Evolutionary conservation across 305 asterid species (phyloP), one percentile per base, ranked within the genome.

Genomic region (Caryopteris hybrid): DNA sequence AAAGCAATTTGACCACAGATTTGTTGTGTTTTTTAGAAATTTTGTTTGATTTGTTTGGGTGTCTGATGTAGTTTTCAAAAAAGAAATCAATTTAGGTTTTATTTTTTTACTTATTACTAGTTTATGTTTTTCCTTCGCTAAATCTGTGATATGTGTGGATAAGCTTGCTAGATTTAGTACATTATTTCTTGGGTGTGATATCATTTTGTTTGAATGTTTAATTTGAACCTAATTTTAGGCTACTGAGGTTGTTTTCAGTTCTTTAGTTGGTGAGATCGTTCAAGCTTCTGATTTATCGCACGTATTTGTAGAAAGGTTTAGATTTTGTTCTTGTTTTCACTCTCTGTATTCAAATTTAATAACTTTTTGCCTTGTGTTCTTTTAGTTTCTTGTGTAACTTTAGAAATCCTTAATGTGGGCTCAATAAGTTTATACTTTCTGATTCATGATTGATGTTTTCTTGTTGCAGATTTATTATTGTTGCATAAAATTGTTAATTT

Each of bases 401-500:
- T 52, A 6, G 14, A 20, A 51, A 61, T 42, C 38, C 42, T 38
- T 61, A 17, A 16, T 36, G 67, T 29, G 11, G 6, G 31, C 53
- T 67, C 33, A 17, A 68, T 56, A 47, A 31, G 29, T 51, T 59
- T 34, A 27, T 10, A 17, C 17, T 12, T 22, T 68, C 34, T 23
- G 10, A 14, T 13, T 51, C 16, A 62, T 25, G 42, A 50, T 34
- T 71, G 42, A 8, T 66, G 22, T 74, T 29, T 56, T n/a, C 11
- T 42, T 21, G 6, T 53, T 77, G 83, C 86, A 80, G 90, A 84
- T 61, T 60, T 66, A 12, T 52, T 53, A 43, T 42, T 45, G 20
- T 64, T 48, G 68, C 46, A 62, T 64, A 27, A 39, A 78, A 16
- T 67, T 65, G 50, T 23, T 23, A 61, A 61, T 48, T 75, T 41